A percentile compares a stretch with the other conserved stretches of the same genome.
These are phyloP conservation scores for Auriscalpium orientale DNA, from an alignment of 768 basidiomycete species.

Conservation along the genomic window DNA sequence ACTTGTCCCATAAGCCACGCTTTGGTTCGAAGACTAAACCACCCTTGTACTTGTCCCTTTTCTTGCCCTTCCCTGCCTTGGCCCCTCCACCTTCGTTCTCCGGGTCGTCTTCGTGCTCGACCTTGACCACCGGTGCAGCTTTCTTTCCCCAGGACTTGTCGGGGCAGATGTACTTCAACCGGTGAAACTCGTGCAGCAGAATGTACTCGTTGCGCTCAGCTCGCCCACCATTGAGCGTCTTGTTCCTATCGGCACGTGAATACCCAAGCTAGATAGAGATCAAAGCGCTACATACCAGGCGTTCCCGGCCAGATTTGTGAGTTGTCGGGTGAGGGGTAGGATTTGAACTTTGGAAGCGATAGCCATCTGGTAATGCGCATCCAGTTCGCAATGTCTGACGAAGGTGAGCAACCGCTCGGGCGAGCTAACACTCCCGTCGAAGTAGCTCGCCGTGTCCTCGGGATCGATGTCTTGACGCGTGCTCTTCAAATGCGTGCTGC, in stretches of 20 bases:
- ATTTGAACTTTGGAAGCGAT: constrained; percentile 92
- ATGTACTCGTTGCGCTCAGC: constrained; percentile 99
- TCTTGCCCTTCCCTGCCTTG: constrained; percentile 59
- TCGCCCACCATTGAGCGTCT: constrained; percentile 93
- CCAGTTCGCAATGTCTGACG: constrained; percentile 88
- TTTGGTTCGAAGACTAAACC: constrained; percentile 97
- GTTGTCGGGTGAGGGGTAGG: constrained; percentile 82
- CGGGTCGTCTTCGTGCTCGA: constrained; percentile 45
- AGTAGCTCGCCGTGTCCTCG: constrained; percentile 86
- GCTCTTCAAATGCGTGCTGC: constrained; percentile 76
- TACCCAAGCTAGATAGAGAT: background rate
- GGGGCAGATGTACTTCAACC: constrained; percentile 91
- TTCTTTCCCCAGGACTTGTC: constrained; percentile 90
- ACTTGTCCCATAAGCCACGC: constrained; percentile 93
- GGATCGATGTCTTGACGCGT: constrained; percentile 92
- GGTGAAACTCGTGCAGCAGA: constrained; percentile 95
- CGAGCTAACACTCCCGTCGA: constrained; percentile 73
- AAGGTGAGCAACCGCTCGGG: constrained; percentile 81
- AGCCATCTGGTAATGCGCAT: constrained; percentile 97
- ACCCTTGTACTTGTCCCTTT: constrained; percentile 95
- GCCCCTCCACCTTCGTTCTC: constrained; percentile 25
- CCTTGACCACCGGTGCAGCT: constrained; percentile 44
- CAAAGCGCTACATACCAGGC: constrained; percentile 59
- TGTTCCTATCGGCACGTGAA: constrained; percentile 58
- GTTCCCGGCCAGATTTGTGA: constrained; percentile 95